Conservation (phyloP, 441 rosid species). For the Cnidoscolus chayamansa region DNA sequence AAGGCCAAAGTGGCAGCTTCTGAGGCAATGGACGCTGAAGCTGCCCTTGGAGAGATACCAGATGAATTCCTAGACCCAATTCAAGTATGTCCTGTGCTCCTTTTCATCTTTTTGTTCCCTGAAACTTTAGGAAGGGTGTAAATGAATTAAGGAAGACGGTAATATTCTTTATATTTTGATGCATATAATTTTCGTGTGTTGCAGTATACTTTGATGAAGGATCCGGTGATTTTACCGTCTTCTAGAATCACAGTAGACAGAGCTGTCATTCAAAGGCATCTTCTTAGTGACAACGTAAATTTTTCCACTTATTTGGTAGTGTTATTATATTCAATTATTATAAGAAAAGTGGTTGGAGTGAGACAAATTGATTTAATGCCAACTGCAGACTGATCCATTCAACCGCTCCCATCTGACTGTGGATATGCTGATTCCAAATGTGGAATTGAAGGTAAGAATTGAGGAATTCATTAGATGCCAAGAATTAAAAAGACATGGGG, state of each 20-base stretch:
- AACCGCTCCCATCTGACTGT: constrained; percentile 83
- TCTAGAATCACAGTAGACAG: constrained; percentile 84
- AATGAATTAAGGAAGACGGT: background rate
- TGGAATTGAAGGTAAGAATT: constrained; percentile 72
- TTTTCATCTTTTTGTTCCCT: background rate
- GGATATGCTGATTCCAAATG: constrained; percentile 80
- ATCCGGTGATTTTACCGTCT: constrained; percentile 95
- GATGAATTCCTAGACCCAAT: constrained; percentile 99
- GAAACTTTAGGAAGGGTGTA: background rate
- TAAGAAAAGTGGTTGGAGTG: background rate
- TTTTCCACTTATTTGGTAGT: background rate
- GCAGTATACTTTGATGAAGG: constrained; percentile 95
- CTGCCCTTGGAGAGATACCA: constrained; percentile 89
- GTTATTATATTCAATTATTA: background rate
- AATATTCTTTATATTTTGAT: no score
- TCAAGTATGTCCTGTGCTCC: constrained; percentile 41
- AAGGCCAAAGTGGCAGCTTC: constrained; percentile 89
- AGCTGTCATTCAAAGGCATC: constrained; percentile 95
- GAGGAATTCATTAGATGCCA: constrained; percentile 72
- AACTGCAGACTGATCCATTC: constrained; percentile 88
- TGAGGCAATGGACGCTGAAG: constrained; percentile 96
- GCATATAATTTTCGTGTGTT: background rate
- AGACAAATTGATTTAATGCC: constrained; percentile 21
- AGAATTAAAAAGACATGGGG: constrained; percentile 53
- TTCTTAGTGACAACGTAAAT: constrained; percentile 83